These are phyloP conservation scores for Nymphaea thermarum DNA, from an alignment of 164 flowering plant species.

Conservation along the genomic window DNA sequence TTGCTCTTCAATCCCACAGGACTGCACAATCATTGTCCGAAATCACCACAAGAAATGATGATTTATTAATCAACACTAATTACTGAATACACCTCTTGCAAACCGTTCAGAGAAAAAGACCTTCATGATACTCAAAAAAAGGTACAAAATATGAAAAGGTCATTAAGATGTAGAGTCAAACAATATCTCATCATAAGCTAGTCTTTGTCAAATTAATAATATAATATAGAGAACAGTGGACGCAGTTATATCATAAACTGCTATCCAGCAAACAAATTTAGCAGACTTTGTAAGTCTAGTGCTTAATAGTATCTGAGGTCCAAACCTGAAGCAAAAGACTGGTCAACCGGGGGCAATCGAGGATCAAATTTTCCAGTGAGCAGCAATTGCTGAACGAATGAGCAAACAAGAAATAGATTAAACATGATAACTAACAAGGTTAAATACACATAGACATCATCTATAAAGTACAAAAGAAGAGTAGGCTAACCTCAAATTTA, in stretches of 20 bases:
- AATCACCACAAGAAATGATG: too few relatives aligned
- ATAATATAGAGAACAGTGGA: too few relatives aligned
- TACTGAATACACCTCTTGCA: too few relatives aligned
- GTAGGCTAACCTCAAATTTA: constrained; percentile 63
- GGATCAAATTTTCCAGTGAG: constrained; percentile 71
- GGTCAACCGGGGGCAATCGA: constrained; percentile 68
- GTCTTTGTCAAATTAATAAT: too few relatives aligned
- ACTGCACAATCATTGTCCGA: constrained; percentile 20
- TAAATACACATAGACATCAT: not conserved
- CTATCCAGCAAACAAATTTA: too few relatives aligned
- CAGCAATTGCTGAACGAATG: constrained; percentile 45
- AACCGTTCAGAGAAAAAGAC: too few relatives aligned
- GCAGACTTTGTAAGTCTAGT: not conserved
- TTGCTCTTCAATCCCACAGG: constrained; percentile 66
- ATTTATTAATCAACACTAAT: too few relatives aligned
- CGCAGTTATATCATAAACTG: too few relatives aligned
- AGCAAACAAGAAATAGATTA: not conserved
- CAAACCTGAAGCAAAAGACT: constrained; percentile 93
- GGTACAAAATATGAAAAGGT: too few relatives aligned
- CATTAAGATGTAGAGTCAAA: too few relatives aligned
- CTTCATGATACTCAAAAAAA: too few relatives aligned
- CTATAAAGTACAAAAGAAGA: not conserved
- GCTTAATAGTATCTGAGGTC: not conserved
- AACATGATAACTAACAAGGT: not conserved
- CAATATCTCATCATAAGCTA: too few relatives aligned